Evolutionary conservation across 371 early-diverging fungal species (phyloP).

Genomic region (Mucor indicus): DNA sequence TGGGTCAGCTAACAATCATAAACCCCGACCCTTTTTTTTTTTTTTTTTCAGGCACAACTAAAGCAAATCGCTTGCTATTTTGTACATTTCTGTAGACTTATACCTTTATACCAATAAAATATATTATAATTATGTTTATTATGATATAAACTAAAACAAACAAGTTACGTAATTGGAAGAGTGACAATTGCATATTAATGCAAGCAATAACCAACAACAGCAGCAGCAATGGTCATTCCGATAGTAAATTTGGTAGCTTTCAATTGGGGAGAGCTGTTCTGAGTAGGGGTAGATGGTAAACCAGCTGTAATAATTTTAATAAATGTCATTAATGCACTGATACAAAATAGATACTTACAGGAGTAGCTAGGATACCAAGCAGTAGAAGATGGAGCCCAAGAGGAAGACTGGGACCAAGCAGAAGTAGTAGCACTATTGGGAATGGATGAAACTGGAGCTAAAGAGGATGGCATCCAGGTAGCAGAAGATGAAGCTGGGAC

Average conservation of each 20-base stretch:
- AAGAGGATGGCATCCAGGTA: slow-evolving; percentile 6
- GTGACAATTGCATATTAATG: background rate
- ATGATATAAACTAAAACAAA: background rate
- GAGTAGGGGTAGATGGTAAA: slow-evolving; percentile 1
- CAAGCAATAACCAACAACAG: slow-evolving; percentile 2
- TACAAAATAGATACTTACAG: too few species aligned
- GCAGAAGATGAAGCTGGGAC: background rate
- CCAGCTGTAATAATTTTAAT: background rate
- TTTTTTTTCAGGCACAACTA: too few species aligned
- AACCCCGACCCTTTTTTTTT: background rate
- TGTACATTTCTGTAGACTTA: background rate
- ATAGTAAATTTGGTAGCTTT: background rate
- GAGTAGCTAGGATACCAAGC: background rate
- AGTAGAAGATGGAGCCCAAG: background rate
- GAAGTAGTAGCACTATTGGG: background rate
- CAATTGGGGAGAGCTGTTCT: background rate
- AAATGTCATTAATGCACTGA: background rate
- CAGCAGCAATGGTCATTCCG: background rate
- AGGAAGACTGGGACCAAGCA: background rate
- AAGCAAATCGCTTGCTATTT: background rate
- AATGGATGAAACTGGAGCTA: background rate
- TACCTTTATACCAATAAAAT: background rate
- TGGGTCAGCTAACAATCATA: slow-evolving; percentile 5
- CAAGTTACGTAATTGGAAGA: background rate
- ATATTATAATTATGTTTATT: background rate